phyloP scores from a whole-genome alignment of 306 rosid species.

The Sesbania bispinosa region DNA sequence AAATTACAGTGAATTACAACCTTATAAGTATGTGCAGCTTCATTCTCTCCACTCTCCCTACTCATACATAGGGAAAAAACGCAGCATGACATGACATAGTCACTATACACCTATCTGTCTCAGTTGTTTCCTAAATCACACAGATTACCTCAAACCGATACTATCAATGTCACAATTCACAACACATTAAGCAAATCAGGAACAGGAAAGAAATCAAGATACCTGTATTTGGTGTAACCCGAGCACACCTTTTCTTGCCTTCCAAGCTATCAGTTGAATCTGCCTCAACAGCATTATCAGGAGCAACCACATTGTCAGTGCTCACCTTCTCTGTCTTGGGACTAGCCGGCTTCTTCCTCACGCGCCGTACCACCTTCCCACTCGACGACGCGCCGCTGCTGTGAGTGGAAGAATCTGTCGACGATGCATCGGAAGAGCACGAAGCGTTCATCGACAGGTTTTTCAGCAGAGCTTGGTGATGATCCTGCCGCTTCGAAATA shows the following conservation, averaged over 20 bases:
- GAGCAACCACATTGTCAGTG: constrained; percentile 25
- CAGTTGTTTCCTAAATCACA: background rate
- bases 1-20: background rate
- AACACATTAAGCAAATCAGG: background rate
- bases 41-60: constrained; percentile 12
- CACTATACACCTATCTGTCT: background rate
- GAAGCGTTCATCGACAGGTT: constrained; percentile 62
- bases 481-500: constrained; percentile 42
- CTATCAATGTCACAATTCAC: constrained; percentile 13
- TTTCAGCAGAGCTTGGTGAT: constrained; percentile 36
- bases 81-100: background rate
- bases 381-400: constrained; percentile 60
- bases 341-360: constrained; percentile 45
- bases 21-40: background rate
- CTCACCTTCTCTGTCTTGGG: constrained; percentile 38
- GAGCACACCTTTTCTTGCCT: constrained; percentile 73
- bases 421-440: constrained; percentile 76
- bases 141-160: background rate
- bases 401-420: constrained; percentile 66
- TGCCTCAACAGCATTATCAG: constrained; percentile 22
- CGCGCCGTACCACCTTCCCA: constrained; percentile 41
- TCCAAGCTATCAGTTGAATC: constrained; percentile 51
- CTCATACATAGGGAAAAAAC: background rate
- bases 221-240: constrained; percentile 77
- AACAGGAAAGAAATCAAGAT: constrained; percentile 5